phyloP scores from a whole-genome alignment of 73 alveolate species.

The Paramecium sonneborni region DNA sequence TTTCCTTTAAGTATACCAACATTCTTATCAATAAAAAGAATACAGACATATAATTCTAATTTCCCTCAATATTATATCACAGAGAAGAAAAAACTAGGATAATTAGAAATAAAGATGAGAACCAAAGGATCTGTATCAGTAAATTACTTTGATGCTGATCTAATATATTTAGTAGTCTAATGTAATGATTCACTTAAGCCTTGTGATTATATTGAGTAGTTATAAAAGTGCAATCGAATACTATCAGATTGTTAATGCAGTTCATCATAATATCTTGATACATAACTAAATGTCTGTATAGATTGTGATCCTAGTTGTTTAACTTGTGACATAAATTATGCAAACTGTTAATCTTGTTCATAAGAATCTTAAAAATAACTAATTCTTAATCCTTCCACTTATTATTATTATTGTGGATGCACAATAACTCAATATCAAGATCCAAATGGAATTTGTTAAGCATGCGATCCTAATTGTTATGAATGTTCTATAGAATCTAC shows the following conservation, averaged over 20 bases:
- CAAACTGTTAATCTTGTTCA: background rate
- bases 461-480: background rate
- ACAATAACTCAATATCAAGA: background rate
- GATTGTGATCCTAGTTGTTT: background rate
- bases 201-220: background rate
- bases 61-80: background rate
- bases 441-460: background rate
- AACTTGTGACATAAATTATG: background rate
- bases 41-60: background rate
- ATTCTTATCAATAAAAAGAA: background rate
- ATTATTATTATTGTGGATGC: background rate
- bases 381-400: background rate
- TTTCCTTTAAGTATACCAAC: background rate
- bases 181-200: background rate
- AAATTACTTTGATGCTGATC: background rate
- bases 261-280: background rate
- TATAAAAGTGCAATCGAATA: background rate
- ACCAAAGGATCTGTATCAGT: background rate
- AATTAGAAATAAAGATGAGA: background rate
- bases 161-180: background rate
- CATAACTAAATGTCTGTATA: background rate
- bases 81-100: background rate
- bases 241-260: background rate
- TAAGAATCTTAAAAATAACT: background rate
- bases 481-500: background rate